Evolutionary conservation across 148 eudicot genomes (phyloP).

Genomic region (Camellia japonica): DNA sequence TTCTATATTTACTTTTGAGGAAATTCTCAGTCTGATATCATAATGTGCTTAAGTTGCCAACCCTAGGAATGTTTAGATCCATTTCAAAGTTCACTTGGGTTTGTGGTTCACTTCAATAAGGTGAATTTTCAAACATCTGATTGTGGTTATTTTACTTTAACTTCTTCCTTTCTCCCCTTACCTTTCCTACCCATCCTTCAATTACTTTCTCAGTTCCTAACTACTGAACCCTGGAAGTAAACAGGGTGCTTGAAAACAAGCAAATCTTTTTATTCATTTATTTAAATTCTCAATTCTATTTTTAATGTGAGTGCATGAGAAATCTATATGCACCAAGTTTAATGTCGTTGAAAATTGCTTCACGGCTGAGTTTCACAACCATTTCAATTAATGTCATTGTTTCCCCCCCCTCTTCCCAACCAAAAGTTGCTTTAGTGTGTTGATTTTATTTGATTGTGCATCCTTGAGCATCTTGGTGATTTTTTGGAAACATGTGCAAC

Average conservation of each 20-base stretch:
- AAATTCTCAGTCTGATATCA: neutral
- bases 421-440: neutral
- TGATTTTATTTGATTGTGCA: constrained; percentile 2
- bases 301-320: neutral
- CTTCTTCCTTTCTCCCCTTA: neutral
- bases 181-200: neutral
- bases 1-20: neutral
- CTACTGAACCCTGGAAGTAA: neutral
- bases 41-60: neutral
- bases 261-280: neutral
- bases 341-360: neutral
- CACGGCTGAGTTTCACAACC: neutral
- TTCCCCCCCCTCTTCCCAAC: neutral
- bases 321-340: neutral
- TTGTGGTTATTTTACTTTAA: neutral
- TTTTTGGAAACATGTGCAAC: neutral
- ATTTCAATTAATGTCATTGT: neutral
- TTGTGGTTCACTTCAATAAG: neutral
- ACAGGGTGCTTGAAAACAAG: neutral
- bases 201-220: neutral
- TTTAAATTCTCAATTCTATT: neutral
- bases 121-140: neutral
- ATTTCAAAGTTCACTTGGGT: neutral
- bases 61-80: neutral
- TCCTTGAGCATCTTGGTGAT: neutral